Evolutionary conservation across 257 asterid genomes (phyloP).

Genomic region (Lycium ferocissimum): DNA sequence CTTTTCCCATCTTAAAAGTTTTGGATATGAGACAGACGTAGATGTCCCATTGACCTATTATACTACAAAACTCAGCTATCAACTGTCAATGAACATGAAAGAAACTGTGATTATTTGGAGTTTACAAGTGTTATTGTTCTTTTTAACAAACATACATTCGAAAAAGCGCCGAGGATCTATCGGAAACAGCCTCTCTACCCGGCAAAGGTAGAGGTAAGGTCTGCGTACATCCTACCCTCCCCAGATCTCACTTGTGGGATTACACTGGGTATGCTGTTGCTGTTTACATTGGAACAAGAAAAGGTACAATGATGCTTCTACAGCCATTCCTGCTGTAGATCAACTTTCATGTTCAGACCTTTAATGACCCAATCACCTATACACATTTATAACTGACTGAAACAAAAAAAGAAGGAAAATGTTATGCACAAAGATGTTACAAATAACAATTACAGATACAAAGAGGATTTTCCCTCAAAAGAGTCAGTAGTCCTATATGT

Average conservation of each 20-base stretch:
- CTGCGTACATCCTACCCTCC: no score
- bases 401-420: neutral
- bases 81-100: neutral
- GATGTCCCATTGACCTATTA: neutral
- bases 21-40: no score
- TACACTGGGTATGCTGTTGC: no score
- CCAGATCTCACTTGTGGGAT: no score
- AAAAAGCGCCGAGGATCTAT: neutral
- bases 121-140: neutral
- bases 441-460: slow-evolving; percentile 27
- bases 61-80: neutral
- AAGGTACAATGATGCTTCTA: slow-evolving; percentile 34
- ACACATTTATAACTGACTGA: slow-evolving; percentile 29
- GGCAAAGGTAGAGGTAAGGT: no score
- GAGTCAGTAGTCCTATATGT: neutral
- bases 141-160: slow-evolving; percentile 29
- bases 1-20: no score
- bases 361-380: slow-evolving; percentile 37
- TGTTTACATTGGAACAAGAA: slow-evolving; percentile 5
- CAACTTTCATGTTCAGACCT: slow-evolving; percentile 28
- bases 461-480: neutral
- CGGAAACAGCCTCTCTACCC: no score
- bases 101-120: neutral
- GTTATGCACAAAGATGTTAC: slow-evolving; percentile 42
- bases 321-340: slow-evolving; percentile 27